phyloP scores from a whole-genome alignment of 2,329 filamentous ascomycete species.

The Didymella lethalis region DNA sequence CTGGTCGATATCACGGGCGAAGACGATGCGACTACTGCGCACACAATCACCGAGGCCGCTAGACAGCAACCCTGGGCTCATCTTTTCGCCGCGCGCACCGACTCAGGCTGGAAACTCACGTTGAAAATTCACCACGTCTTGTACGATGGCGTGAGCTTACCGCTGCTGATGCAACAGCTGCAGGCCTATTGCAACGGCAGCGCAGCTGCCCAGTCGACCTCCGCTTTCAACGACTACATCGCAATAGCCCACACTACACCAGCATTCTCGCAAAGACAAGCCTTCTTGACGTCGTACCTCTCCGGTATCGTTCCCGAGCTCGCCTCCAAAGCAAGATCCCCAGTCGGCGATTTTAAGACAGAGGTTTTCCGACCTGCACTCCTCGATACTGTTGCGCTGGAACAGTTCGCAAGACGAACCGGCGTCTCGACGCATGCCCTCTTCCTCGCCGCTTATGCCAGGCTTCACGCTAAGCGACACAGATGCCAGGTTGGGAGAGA shows the following conservation, averaged over 20 bases:
- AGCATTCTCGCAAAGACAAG: constrained; percentile 38
- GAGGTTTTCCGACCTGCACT: constrained; percentile 61
- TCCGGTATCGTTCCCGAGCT: constrained; percentile 16
- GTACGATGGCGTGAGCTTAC: constrained; percentile 85
- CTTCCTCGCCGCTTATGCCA: constrained; percentile 76
- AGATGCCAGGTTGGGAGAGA: constrained; percentile 43
- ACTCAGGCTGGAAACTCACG: constrained; percentile 47
- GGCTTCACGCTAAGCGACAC: constrained; percentile 52
- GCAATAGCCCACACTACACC: constrained; percentile 25
- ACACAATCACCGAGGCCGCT: neutral
- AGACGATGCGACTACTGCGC: constrained; percentile 18
- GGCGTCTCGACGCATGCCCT: constrained; percentile 76
- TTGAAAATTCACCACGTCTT: constrained; percentile 80
- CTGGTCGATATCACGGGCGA: constrained; percentile 40
- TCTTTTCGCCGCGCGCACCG: constrained; percentile 47
- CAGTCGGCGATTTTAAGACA: constrained; percentile 35
- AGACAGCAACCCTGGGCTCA: constrained; percentile 44
- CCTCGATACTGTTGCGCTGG: constrained; percentile 54
- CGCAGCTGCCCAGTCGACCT: constrained; percentile 23
- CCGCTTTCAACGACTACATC: constrained; percentile 55
- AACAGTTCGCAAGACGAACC: constrained; percentile 52
- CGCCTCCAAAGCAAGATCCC: constrained; percentile 35
- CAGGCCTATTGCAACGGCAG: constrained; percentile 52
- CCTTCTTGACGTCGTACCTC: constrained; percentile 63
- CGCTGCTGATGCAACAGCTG: constrained; percentile 66